These are phyloP conservation scores for Neonectria punicea DNA, from an alignment of 2,329 filamentous ascomycete genomes.

Conservation along the genomic window DNA sequence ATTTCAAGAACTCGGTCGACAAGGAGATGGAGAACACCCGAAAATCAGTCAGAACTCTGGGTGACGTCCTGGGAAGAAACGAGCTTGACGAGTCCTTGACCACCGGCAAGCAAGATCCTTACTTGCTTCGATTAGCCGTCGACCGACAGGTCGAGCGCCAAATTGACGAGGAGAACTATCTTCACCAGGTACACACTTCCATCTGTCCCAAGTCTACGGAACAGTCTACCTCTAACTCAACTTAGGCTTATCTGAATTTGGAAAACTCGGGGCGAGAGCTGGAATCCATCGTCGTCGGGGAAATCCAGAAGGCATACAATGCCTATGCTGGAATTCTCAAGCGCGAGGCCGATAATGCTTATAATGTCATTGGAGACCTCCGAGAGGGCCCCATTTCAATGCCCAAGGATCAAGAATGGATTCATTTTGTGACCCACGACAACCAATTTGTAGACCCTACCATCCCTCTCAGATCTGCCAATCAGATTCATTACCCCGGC, in stretches of 20 bases:
- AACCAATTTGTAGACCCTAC: constrained; percentile 89
- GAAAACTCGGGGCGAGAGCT: constrained; percentile 94
- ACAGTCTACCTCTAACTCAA: neutral
- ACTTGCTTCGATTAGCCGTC: constrained; percentile 84
- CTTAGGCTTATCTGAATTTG: constrained; percentile 89
- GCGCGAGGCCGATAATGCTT: constrained; percentile 86
- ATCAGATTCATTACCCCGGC: constrained; percentile 91
- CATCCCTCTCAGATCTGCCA: constrained; percentile 78
- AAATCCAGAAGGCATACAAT: constrained; percentile 98
- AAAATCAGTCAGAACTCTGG: constrained; percentile 81
- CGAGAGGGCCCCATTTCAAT: constrained; percentile 88
- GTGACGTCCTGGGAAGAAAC: constrained; percentile 81
- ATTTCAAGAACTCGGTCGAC: constrained; percentile 97
- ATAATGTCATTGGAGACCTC: constrained; percentile 81
- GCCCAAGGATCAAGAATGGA: constrained; percentile 94
- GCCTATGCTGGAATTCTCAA: constrained; percentile 92
- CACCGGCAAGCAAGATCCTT: constrained; percentile 91
- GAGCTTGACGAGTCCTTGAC: constrained; percentile 79
- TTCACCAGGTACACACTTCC: constrained; percentile 76
- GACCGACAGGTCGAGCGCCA: constrained; percentile 93
- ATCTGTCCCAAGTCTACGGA: neutral
- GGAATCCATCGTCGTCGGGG: constrained; percentile 94
- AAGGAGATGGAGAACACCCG: constrained; percentile 91
- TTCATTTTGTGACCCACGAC: constrained; percentile 80
- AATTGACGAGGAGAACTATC: constrained; percentile 96